Conservation (phyloP, 2,329 filamentous ascomycete genomes). For the Dactylellina cionopaga region DNA sequence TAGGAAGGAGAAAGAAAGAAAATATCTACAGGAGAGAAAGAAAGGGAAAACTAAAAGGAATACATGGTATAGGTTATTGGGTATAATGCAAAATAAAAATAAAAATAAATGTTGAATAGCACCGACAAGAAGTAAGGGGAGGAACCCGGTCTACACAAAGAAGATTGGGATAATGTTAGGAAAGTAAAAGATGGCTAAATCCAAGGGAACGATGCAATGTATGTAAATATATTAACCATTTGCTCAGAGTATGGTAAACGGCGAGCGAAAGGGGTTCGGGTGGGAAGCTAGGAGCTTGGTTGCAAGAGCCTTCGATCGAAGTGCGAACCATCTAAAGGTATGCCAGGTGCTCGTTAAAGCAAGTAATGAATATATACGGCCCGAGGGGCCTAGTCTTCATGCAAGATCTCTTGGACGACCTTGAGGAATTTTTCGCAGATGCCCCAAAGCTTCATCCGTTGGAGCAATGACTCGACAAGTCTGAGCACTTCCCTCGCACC, state of each 20-base stretch:
- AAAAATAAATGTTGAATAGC: slow-evolving; percentile 26
- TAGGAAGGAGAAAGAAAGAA: not conserved
- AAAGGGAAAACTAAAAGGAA: slow-evolving; percentile 37
- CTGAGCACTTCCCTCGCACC: slow-evolving; percentile 56
- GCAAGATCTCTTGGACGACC: slow-evolving; percentile 55
- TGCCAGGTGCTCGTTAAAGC: too few species aligned
- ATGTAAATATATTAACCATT: slow-evolving; percentile 9
- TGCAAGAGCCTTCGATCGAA: too few species aligned
- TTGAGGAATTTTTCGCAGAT: slow-evolving; percentile 57
- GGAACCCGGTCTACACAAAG: slow-evolving; percentile 40
- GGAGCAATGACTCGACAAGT: slow-evolving; percentile 56
- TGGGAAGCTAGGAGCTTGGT: too few species aligned
- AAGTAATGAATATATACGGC: too few species aligned
- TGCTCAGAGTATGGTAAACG: not conserved
- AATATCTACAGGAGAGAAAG: slow-evolving; percentile 51
- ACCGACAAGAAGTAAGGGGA: slow-evolving; percentile 34
- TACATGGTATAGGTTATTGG: slow-evolving; percentile 44
- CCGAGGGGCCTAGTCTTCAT: slow-evolving; percentile 36
- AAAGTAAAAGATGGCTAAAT: slow-evolving; percentile 20
- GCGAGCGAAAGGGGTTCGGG: too few species aligned
- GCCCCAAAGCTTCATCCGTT: slow-evolving; percentile 56
- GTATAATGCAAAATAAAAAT: slow-evolving; percentile 47
- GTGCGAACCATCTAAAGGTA: not conserved
- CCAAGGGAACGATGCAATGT: slow-evolving; percentile 20
- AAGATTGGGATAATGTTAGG: slow-evolving; percentile 13